Base-by-base conservation (phyloP, 2,329 filamentous ascomycete genomes). In the Thielaviopsis musarum region DNA sequence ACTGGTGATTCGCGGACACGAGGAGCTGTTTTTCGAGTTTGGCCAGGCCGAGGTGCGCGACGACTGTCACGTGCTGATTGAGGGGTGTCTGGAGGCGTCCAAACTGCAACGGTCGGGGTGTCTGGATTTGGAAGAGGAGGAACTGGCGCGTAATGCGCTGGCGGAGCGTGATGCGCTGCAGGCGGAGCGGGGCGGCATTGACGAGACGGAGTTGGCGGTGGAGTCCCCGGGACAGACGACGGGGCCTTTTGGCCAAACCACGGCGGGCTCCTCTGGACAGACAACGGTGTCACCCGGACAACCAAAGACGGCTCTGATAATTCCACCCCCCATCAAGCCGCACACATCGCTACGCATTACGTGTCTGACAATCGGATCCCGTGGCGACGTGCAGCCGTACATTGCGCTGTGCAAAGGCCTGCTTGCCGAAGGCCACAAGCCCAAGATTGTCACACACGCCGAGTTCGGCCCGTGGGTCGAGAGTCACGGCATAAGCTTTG, bases 11-110 rank as follows among this genome's bases (percentile, higher is more conserved):
- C 84, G 87, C 58, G 93, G 91, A 0, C 89, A 96, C 63, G 93
- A 97, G 69, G 93, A 97, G 70, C 74, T 98, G 0, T 97, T 97
- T 70, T 97, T 98, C 66, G 91, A 98, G 69, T 97, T 97, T 67
- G 80, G 81, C 57, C 80, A 84, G 54, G 75, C 80, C 1, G 90
- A 90, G 38, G 77, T 84, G 60, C 83, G 93, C 59, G 91, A 98
- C 66, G 91, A 97, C 69, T 96, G 91, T 67, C 82, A 82, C 24
- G 38, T 56, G n/a, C 26, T 58, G 34, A 17, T 61, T 10, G 57
- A 59, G 30, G 57, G 51, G 13, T 53, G 51, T 34, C 19, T 58
- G 22, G 57, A 58, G 34, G 57, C 57, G 24, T 58, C 49, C 21
- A 34, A 61, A 19, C 15, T 45, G 38, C 38, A 45, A 3, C 38